Evolutionary conservation across 75 land plant genomes (phyloP).

Genomic region (Pinus tabuliformis): DNA sequence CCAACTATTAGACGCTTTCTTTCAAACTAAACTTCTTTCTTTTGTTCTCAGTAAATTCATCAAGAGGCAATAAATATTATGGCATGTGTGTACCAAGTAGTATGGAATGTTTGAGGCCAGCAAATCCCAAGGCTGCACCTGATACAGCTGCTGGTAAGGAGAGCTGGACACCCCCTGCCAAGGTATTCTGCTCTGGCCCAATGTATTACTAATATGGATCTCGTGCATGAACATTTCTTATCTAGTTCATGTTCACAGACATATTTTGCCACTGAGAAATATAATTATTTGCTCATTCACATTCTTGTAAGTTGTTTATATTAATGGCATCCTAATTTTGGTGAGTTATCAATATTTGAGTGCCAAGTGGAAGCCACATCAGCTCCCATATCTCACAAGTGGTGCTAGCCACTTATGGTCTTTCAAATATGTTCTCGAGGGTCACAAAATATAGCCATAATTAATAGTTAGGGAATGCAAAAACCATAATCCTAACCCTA

Average conservation of each 20-base stretch:
- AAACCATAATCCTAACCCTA: no score
- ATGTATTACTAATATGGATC: not conserved
- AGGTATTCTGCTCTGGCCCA: slow-evolving; percentile 21
- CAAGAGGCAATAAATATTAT: slow-evolving; percentile 72
- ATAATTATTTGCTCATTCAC: not conserved
- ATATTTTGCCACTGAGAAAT: not conserved
- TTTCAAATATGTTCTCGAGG: no score
- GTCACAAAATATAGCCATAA: no score
- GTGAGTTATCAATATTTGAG: not conserved
- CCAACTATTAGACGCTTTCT: not conserved
- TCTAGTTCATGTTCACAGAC: not conserved
- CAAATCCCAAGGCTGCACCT: slow-evolving; percentile 60
- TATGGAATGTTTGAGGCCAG: slow-evolving; percentile 51
- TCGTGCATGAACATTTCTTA: not conserved
- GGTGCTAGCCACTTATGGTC: no score
- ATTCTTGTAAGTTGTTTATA: not conserved
- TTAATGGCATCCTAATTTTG: not conserved
- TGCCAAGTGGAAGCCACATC: no score
- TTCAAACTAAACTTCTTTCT: not conserved
- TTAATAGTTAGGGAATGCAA: no score
- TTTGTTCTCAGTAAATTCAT: slow-evolving; percentile 60
- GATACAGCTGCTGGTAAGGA: slow-evolving; percentile 66
- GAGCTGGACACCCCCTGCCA: slow-evolving; percentile 65
- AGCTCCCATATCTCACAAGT: no score
- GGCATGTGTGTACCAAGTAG: slow-evolving; percentile 42